Evolutionary conservation across 371 early-diverging fungal genomes (phyloP), one percentile per base, ranked within the genome.

Genomic region (Rhizopus sp.): DNA sequence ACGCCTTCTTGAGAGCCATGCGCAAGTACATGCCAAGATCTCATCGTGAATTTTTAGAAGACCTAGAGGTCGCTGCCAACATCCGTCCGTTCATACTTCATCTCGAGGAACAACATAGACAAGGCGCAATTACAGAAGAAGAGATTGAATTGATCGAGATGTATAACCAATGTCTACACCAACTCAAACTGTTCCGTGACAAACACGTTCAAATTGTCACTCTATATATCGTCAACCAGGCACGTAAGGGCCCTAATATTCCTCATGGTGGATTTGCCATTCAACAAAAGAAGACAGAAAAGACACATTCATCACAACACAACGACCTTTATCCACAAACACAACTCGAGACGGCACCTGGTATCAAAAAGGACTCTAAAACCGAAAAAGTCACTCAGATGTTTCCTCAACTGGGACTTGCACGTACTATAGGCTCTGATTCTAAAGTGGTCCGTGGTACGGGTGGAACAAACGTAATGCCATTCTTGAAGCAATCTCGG

Each of bases 391-490:
- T 76, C 15, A 68, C 64, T 12, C 62, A 70, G 37, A 62, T 65
- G 23, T 72, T 79, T 16, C 80, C 80, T 7, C 68, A 77, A 40
- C 59, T 77, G 35, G 82, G 86, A 10, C 73, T 88, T 30, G 89
- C 89, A 16, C 83, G 85, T 45, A 68, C 64, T 32, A 70, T 84
- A 6, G 77, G 73, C 41, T 80, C 79, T 3, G 69, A 82, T 38
- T 62, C 75, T 1, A 75, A 82, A 29, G 82, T 89, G 10, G 86
- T 89, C 7, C 84, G 90, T 9, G 97, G 97, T 32, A 96, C 98
- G 0, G 98, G 98, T n/a, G 98, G 98, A 31, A 96, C 96, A 3
- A 90, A 96, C 60, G 80, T 95, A 15, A 89, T 96, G 48, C 93
- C 95, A 13, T 98, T 98, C 72, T 78, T 88, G 61, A 84, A 85